Evolutionary conservation across 306 rosid species (phyloP).

Genomic region (Trifolium fragiferum): DNA sequence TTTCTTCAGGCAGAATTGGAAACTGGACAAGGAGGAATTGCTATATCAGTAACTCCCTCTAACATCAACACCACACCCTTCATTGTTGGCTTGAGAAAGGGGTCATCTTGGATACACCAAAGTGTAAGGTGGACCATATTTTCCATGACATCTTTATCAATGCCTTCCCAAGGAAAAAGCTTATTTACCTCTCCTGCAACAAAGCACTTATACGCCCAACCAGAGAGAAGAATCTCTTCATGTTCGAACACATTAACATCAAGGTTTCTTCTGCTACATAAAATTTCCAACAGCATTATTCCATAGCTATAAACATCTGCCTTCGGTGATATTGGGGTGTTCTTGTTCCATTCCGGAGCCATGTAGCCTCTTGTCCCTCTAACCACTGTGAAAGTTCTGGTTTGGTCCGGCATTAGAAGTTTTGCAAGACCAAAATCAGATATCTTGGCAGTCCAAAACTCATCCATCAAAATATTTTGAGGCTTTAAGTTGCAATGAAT

Average conservation of each 20-base stretch:
- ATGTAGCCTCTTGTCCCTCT: no score
- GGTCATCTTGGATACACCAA: conserved; percentile 55
- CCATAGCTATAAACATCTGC: conserved; percentile 56
- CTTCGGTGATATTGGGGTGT: conserved; percentile 47
- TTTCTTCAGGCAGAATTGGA: conserved; percentile 19
- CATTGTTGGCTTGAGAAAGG: conserved; percentile 50
- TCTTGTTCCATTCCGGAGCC: conserved; percentile 48
- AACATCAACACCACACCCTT: conserved; percentile 52
- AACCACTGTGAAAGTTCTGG: no score
- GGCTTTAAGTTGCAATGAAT: no score
- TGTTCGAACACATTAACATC: conserved; percentile 26
- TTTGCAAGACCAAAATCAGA: no score
- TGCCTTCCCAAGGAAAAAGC: conserved; percentile 33
- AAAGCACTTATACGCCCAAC: conserved; percentile 45
- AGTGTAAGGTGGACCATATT: conserved; percentile 47
- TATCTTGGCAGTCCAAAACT: no score
- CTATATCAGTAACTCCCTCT: conserved; percentile 42
- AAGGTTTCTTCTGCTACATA: conserved; percentile 43
- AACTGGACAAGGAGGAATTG: conserved; percentile 52
- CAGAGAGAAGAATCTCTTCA: conserved; percentile 43
- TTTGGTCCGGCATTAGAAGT: no score
- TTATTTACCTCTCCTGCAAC: conserved; percentile 31
- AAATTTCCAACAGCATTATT: conserved; percentile 41
- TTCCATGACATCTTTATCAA: conserved; percentile 33
- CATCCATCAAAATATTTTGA: no score